Base-by-base conservation (phyloP, 176 grass and related monocot genomes). In the Bonia amplexicaulis region DNA sequence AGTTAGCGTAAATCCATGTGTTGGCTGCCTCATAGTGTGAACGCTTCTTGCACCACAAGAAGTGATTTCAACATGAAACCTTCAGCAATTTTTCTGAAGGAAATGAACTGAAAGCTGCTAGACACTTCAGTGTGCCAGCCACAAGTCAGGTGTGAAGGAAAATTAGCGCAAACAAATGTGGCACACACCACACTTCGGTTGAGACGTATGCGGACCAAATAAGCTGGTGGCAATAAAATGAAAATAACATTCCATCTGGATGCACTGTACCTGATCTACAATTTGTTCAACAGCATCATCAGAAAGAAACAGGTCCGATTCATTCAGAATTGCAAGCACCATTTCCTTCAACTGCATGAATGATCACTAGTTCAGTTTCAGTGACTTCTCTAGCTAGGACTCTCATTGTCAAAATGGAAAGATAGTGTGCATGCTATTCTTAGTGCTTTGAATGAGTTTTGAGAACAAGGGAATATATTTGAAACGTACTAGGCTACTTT, bases 291-390 rank as follows among this genome's bases (percentile, higher is more conserved):
- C 85, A 19, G 88, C 68, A 4, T 98, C 96, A 39, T 98, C 93
- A 63, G 93, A 98, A 58, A 98, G 93, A 55, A 58, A 1, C 27
- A 95, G 49, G 44, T 91, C 88, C 1, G 96, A 98, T 84, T 98
- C 96, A 33, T 90, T 90, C 74, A 98, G 76, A 87, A 98, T 71
- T 62, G 96, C 96, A 23, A 91, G 51, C 17, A 98, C 96, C 96
- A 98, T 95, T 83, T 98, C 93, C 69, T 94, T 94, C 86, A 95
- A 73, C 93, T 98, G 79, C 66, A 33, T 14, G 51, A 77, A 59
- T 19, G n/a, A 12, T 29, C 44, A 41, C 9, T 37, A 81, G 2
- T 41, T 44, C 79, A 53, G 76, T 55, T 49, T 54, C 41, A 62
- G 29, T 71, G 44, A 85, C 19, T 9, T 5, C n/a, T 26, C 2